Evolutionary conservation across 2,329 filamentous ascomycete genomes (phyloP), one percentile per base, ranked within the genome.

Genomic region (Dendrostoma leiphaemia): DNA sequence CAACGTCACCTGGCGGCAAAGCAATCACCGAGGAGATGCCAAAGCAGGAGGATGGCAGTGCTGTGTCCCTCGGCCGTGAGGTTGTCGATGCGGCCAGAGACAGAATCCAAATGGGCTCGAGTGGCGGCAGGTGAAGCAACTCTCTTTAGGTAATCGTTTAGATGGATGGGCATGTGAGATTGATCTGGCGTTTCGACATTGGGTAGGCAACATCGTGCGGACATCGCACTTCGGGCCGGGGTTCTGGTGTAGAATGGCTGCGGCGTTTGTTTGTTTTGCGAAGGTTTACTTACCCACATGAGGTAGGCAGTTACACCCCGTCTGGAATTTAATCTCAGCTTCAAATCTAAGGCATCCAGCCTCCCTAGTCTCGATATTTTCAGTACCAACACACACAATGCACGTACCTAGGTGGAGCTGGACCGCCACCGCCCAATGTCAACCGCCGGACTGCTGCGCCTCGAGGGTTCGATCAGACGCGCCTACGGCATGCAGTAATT

Each of bases 31-130:
- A 32, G 34, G 13, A 34, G 12, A 49, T 55, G 52, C 51, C 52
- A 2, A 23, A 44, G 41, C 54, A 57, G 23, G 47, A 54, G 3
- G 51, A 51, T 10, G 54, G 46, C 3, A 50, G 47, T 6, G 51
- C 51, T 19, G 35, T 46, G 9, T 29, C 24, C 12, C 12, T 51
- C 7, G 23, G 43, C 28, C 51, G 47, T 2, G 54, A 50, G 23
- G 41, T 48, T 3, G 29, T 51, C 3, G 50, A 50, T 19, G 41
- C 41, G n/a, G 47, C 47, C 8, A 49, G 34, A 29, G 47, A 44
- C 17, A 43, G 43, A 38, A 50, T 50, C 23, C 24, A 41, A 4
- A 54, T 41, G 3, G 28, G 45, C 6, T 40, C 29, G 15, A 41
- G 45, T 8, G 40, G 50, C 9, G 46, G 12, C 9, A 26, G 28